Percentiles rank a stretch among this genome's conserved stretches.
These are phyloP conservation scores for Trametes cubensis DNA, from an alignment of 768 basidiomycete genomes.

Conservation along the genomic window DNA sequence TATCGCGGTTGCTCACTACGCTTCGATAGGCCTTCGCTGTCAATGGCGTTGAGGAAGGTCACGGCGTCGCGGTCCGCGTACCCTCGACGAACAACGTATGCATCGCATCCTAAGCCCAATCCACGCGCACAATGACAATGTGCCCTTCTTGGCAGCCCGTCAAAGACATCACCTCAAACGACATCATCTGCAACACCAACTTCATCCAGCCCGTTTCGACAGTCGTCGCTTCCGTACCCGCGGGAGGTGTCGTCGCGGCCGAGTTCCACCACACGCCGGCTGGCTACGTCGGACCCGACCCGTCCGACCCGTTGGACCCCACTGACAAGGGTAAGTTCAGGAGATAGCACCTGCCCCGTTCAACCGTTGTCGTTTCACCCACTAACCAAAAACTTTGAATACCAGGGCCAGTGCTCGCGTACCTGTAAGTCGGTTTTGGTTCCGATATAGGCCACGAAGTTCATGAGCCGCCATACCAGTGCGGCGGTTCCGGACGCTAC, in stretches of 20 bases:
- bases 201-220: slow-evolving; percentile 50
- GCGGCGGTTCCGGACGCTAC: slow-evolving; percentile 49
- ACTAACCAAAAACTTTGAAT: neutral
- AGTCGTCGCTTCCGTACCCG: slow-evolving; percentile 51
- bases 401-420: slow-evolving; percentile 13
- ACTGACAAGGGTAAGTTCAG: slow-evolving; percentile 50
- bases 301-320: slow-evolving; percentile 50
- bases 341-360: too few relatives aligned
- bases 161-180: slow-evolving; percentile 55
- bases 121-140: too few relatives aligned
- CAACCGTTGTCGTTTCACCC: too few relatives aligned
- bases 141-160: too few relatives aligned
- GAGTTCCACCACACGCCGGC: slow-evolving; percentile 54
- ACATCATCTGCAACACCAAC: slow-evolving; percentile 61
- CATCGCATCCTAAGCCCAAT: slow-evolving; percentile 4
- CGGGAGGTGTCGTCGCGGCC: slow-evolving; percentile 53
- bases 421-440: neutral
- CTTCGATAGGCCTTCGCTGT: slow-evolving; percentile 46
- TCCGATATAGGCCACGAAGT: neutral
- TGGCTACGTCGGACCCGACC: slow-evolving; percentile 49
- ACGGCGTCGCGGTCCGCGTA: slow-evolving; percentile 47
- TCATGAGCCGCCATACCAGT: slow-evolving; percentile 30
- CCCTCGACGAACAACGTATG: slow-evolving; percentile 51
- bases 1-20: neutral
- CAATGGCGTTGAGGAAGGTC: slow-evolving; percentile 53